phyloP scores from a whole-genome alignment of 306 rosid species.

The Quercus suber region DNA sequence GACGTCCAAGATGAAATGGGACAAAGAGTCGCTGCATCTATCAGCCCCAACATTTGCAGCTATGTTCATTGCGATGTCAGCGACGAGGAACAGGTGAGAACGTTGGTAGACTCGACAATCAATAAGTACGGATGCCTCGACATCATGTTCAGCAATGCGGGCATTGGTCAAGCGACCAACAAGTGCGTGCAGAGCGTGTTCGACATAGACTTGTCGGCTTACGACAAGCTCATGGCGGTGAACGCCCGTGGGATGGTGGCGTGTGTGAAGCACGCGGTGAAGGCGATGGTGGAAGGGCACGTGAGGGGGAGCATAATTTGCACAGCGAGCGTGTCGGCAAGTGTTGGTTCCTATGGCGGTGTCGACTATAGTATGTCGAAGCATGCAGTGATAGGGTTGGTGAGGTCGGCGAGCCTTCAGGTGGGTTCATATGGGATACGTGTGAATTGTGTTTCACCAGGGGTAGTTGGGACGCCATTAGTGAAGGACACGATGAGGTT shows the following conservation, averaged over 20 bases:
- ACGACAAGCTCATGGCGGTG: conserved; percentile 20
- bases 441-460: conserved; percentile 56
- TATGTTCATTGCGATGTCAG: conserved; percentile 56
- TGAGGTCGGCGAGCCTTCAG: conserved; percentile 43
- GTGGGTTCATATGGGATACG: conserved; percentile 42
- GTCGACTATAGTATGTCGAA: conserved; percentile 48
- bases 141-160: conserved; percentile 65
- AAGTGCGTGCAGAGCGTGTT: conserved; percentile 15
- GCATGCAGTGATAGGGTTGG: conserved; percentile 51
- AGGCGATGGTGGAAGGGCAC: conserved; percentile 40
- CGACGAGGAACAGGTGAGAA: conserved; percentile 46
- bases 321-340: conserved; percentile 33
- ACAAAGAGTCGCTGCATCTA: conserved; percentile 33
- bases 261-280: conserved; percentile 53
- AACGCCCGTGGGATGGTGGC: conserved; percentile 37
- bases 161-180: neutral
- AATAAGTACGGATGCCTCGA: conserved; percentile 33
- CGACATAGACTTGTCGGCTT: conserved; percentile 35
- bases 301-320: conserved; percentile 53
- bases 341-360: neutral
- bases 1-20: conserved; percentile 54
- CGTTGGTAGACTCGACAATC: conserved; percentile 35
- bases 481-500: neutral
- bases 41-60: conserved; percentile 32
- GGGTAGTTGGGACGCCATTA: conserved; percentile 37